Conservation (phyloP, 73 alveolate genomes). For the Paramecium pentaurelia region DNA sequence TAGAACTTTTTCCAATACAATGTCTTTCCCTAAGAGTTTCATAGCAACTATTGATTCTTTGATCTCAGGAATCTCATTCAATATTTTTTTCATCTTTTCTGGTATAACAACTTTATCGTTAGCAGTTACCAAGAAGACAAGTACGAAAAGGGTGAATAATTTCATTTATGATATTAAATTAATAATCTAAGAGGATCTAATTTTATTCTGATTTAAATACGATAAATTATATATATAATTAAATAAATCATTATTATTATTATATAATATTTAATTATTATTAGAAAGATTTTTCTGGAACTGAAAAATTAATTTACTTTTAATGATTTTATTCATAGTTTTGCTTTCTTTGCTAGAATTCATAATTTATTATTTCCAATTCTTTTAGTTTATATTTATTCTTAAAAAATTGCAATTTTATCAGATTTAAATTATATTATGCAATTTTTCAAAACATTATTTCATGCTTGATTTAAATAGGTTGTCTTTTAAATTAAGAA, state of each 20-base stretch:
- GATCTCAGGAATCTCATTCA: neutral
- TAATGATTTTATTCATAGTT: too few relatives aligned
- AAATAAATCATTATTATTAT: neutral
- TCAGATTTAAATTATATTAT: too few relatives aligned
- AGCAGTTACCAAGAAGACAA: neutral
- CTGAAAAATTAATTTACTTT: neutral
- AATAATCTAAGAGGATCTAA: neutral
- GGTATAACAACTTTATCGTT: neutral
- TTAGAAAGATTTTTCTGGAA: neutral
- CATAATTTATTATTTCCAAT: neutral
- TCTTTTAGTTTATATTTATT: too few relatives aligned
- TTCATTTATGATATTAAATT: neutral
- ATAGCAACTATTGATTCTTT: neutral
- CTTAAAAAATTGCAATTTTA: too few relatives aligned
- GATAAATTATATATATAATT: neutral
- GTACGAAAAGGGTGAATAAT: neutral
- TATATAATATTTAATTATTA: neutral
- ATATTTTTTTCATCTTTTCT: neutral
- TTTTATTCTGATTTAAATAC: neutral
- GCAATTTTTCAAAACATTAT: too few relatives aligned
- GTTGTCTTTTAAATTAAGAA: too few relatives aligned
- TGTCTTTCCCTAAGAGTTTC: neutral
- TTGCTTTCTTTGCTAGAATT: too few relatives aligned
- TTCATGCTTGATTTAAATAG: too few relatives aligned
- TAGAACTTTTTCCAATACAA: neutral